Percentiles rank a stretch among this genome's conserved stretches.
Conservation (phyloP, 345 rosid species). For the Eutrema japonicum region DNA sequence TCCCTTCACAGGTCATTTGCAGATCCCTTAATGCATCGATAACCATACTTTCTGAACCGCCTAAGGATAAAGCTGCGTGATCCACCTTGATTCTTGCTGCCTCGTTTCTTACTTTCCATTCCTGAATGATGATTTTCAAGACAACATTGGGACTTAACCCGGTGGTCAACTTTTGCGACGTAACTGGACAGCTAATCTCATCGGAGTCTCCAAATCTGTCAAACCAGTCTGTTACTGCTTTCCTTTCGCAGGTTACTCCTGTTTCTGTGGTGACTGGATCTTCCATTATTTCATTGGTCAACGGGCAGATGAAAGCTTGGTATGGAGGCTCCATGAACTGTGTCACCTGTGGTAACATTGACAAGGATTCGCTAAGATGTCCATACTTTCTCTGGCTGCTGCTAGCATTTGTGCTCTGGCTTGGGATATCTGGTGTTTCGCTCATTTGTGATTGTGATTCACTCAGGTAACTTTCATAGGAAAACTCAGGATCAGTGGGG, state of each 20-base stretch:
- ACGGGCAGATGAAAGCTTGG: constrained; percentile 77
- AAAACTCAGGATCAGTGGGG: constrained; percentile 50
- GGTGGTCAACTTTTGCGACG: constrained; percentile 53
- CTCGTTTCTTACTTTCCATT: constrained; percentile 86
- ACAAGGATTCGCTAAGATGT: constrained; percentile 43
- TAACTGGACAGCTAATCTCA: constrained; percentile 63
- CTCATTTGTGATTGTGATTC: constrained; percentile 41
- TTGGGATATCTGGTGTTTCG: constrained; percentile 41
- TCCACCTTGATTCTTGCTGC: constrained; percentile 67
- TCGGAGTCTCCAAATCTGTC: constrained; percentile 46
- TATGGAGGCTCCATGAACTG: constrained; percentile 74
- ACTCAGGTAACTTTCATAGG: constrained; percentile 45
- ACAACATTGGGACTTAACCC: constrained; percentile 57
- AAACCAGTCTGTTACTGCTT: constrained; percentile 71
- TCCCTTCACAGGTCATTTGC: constrained; percentile 64
- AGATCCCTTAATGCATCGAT: constrained; percentile 71
- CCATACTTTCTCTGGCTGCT: constrained; percentile 48
- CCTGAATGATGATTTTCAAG: constrained; percentile 70
- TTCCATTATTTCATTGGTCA: constrained; percentile 79
- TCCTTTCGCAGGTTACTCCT: constrained; percentile 78
- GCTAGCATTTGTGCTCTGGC: constrained; percentile 35
- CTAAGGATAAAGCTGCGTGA: constrained; percentile 69
- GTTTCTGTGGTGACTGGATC: constrained; percentile 85
- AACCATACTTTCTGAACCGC: constrained; percentile 70
- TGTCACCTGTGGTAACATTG: constrained; percentile 53